These are phyloP conservation scores for Globisporangium middletonii DNA, from an alignment of 352 stramenopile species.

Conservation along the genomic window DNA sequence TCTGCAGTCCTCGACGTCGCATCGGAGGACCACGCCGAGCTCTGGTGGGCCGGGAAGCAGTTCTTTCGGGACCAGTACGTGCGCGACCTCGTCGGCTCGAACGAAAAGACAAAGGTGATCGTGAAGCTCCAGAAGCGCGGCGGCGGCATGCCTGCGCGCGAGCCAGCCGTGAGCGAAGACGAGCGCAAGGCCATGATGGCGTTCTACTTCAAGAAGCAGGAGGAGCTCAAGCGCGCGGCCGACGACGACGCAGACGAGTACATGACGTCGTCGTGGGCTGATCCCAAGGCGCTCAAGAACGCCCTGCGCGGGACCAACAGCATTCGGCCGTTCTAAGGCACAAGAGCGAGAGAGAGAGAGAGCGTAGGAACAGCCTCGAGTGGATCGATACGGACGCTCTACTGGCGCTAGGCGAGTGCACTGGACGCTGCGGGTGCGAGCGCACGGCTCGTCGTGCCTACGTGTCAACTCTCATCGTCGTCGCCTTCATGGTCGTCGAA, in stretches of 20 bases:
- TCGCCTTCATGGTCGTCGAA: too few species aligned
- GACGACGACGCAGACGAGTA: conserved; percentile 94
- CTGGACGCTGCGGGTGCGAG: too few species aligned
- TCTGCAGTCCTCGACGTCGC: conserved; percentile 75
- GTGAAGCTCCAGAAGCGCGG: conserved; percentile 90
- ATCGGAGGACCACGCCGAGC: conserved; percentile 76
- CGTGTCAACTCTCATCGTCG: too few species aligned
- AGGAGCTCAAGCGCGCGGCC: conserved; percentile 78
- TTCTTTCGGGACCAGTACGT: conserved; percentile 89
- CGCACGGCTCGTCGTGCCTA: too few species aligned
- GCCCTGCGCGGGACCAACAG: conserved; percentile 85
- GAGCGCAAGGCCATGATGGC: conserved; percentile 97
- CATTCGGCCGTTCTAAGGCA: conserved; percentile 69
- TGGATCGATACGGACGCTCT: too few species aligned
- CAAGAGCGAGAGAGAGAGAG: neutral
- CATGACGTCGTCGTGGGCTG: conserved; percentile 90
- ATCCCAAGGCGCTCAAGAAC: conserved; percentile 92
- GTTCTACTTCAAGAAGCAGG: conserved; percentile 92
- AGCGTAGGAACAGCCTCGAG: neutral
- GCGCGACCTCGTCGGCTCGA: conserved; percentile 90
- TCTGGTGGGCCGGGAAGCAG: conserved; percentile 96
- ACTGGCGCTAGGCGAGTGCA: neutral
- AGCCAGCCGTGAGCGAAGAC: conserved; percentile 88
- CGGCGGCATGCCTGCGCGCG: conserved; percentile 76
- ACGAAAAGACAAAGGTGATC: conserved; percentile 94